A percentile compares a stretch with the other conserved stretches of the same genome.
Evolutionary conservation across 768 basidiomycete species (phyloP).

Genomic region (Leucocoprinus leucothites): DNA sequence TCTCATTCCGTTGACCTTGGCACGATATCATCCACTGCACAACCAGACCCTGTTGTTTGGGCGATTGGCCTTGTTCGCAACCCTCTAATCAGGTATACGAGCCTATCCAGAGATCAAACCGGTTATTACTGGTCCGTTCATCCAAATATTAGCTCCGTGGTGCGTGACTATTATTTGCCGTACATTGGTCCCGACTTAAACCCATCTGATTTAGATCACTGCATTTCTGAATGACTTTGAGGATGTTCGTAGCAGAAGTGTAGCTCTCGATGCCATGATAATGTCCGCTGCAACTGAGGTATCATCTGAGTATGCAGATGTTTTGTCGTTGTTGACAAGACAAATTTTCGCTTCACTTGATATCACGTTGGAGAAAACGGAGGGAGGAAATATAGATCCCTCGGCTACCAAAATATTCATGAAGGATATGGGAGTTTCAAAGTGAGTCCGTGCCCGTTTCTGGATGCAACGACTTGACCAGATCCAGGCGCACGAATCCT

Average conservation of each 20-base stretch:
- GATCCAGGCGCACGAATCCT: slow-evolving; percentile 33
- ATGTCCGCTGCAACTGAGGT: slow-evolving; percentile 31
- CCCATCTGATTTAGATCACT: slow-evolving; percentile 29
- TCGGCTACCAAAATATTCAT: slow-evolving; percentile 44
- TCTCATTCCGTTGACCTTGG: slow-evolving; percentile 46
- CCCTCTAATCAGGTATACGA: slow-evolving; percentile 28
- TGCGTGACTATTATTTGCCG: slow-evolving; percentile 17
- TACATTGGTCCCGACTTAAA: slow-evolving; percentile 9
- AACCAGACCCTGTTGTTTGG: slow-evolving; percentile 29
- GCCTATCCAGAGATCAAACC: slow-evolving; percentile 26
- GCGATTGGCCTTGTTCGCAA: slow-evolving; percentile 32
- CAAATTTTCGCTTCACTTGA: slow-evolving; percentile 46
- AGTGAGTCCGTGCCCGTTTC: slow-evolving; percentile 22
- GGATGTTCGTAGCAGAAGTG: slow-evolving; percentile 31
- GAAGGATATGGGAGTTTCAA: slow-evolving; percentile 41
- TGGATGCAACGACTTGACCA: slow-evolving; percentile 19
- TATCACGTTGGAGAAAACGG: slow-evolving; percentile 34
- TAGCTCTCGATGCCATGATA: slow-evolving; percentile 36
- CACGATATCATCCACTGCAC: slow-evolving; percentile 20
- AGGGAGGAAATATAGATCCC: slow-evolving; percentile 26
- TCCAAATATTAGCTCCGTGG: slow-evolving; percentile 25
- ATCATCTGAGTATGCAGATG: slow-evolving; percentile 35
- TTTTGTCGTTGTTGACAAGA: slow-evolving; percentile 40
- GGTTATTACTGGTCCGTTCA: slow-evolving; percentile 36
- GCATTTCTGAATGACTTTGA: slow-evolving; percentile 38